Conservation (phyloP, 2,329 filamentous ascomycete species). For the Trichophyton benhamiae region DNA sequence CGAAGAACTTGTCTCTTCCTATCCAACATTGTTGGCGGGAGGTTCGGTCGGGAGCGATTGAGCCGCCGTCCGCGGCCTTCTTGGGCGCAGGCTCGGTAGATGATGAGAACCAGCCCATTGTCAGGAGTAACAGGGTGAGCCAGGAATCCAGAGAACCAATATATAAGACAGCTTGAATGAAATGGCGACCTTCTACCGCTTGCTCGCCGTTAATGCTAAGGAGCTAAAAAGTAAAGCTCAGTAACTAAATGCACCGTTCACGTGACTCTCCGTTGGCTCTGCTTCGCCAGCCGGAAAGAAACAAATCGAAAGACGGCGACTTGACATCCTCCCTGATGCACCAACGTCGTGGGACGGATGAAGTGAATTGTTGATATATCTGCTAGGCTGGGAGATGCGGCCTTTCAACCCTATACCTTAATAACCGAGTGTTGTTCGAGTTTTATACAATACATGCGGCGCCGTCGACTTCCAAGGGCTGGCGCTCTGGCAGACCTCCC, state of each 20-base stretch:
- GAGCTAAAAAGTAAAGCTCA: background rate
- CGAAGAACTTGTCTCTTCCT: conserved; percentile 75
- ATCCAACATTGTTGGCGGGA: conserved; percentile 82
- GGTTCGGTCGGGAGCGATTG: conserved; percentile 69
- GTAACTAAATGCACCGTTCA: background rate
- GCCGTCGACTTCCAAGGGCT: conserved; percentile 51
- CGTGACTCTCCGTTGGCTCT: background rate
- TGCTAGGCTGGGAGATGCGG: background rate
- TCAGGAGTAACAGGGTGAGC: background rate
- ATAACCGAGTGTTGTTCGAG: background rate
- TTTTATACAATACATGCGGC: conserved; percentile 21
- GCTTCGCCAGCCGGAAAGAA: background rate
- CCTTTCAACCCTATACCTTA: background rate
- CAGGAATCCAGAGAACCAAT: background rate
- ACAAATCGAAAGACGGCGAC: background rate
- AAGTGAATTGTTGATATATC: background rate
- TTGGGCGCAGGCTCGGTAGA: conserved; percentile 33
- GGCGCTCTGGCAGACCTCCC: conserved; percentile 55
- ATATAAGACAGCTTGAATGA: background rate
- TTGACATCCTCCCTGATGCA: background rate
- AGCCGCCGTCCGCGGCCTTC: conserved; percentile 44
- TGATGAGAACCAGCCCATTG: conserved; percentile 44
- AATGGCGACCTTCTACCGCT: background rate
- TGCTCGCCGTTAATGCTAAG: background rate
- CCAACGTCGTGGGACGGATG: background rate